These are phyloP conservation scores for Botryotinia globosa DNA, from an alignment of 2,329 filamentous ascomycete species.

Conservation along the genomic window DNA sequence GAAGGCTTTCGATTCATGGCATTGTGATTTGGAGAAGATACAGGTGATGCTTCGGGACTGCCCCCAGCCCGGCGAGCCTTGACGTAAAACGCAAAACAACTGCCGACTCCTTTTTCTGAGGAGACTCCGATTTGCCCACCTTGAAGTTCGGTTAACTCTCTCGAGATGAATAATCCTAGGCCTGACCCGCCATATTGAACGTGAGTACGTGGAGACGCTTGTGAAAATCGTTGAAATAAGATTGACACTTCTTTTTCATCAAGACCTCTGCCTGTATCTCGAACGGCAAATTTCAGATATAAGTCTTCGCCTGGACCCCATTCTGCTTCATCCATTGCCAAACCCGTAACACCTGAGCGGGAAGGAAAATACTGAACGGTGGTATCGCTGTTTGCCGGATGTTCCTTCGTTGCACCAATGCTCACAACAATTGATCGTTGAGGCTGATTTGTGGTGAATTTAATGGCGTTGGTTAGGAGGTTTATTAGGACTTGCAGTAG, in stretches of 20 bases:
- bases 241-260: conserved; percentile 68
- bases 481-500: conserved; percentile 81
- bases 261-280: conserved; percentile 74
- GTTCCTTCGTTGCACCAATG: conserved; percentile 34
- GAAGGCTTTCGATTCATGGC: not conserved
- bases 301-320: conserved; percentile 72
- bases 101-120: conserved; percentile 64
- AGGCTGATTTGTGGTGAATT: conserved; percentile 70
- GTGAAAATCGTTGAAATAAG: conserved; percentile 71
- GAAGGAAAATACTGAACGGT: conserved; percentile 40
- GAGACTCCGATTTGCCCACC: conserved; percentile 77
- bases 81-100: conserved; percentile 75
- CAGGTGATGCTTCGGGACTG: conserved; percentile 7
- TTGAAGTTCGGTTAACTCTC: conserved; percentile 74
- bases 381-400: conserved; percentile 49
- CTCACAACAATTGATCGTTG: conserved; percentile 49
- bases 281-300: conserved; percentile 70
- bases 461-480: conserved; percentile 76
- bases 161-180: conserved; percentile 75
- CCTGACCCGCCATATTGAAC: conserved; percentile 84
- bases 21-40: conserved; percentile 10
- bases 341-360: conserved; percentile 34
- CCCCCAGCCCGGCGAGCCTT: conserved; percentile 39
- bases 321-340: conserved; percentile 36
- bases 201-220: conserved; percentile 75